Conservation (phyloP, 2,329 filamentous ascomycete species). For the Bretziella fagacearum region DNA sequence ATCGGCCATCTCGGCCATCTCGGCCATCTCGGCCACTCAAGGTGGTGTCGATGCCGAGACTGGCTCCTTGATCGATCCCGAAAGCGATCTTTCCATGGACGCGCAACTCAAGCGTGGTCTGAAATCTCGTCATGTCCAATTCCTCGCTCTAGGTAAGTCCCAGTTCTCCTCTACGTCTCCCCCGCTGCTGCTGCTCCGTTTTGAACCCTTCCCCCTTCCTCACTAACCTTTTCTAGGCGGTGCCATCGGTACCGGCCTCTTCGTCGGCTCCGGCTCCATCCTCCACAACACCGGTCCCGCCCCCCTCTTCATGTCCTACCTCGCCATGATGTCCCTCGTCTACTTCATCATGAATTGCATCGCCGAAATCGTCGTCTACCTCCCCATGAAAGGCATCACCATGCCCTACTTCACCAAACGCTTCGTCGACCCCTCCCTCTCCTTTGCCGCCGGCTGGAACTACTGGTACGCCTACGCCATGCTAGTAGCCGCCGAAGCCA, state of each 20-base stretch:
- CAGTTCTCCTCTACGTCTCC: too few species aligned
- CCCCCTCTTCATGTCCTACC: constrained; percentile 53
- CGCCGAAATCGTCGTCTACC: constrained; percentile 37
- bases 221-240: constrained; percentile 21
- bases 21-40: not conserved
- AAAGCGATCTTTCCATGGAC: constrained; percentile 17
- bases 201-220: too few species aligned
- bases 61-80: constrained; percentile 9
- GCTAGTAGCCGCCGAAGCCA: constrained; percentile 39
- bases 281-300: constrained; percentile 42
- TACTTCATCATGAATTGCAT: constrained; percentile 38
- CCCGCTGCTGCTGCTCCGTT: too few species aligned
- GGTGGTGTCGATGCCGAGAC: constrained; percentile 3
- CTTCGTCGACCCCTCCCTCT: constrained; percentile 37
- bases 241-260: constrained; percentile 47
- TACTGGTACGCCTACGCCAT: constrained; percentile 48
- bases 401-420: constrained; percentile 39
- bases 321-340: constrained; percentile 36
- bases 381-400: constrained; percentile 39
- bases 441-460: constrained; percentile 42
- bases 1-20: not conserved
- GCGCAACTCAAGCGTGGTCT: constrained; percentile 37
- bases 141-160: constrained; percentile 34
- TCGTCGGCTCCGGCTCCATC: constrained; percentile 43
- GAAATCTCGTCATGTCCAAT: constrained; percentile 44